phyloP scores from a whole-genome alignment of 352 stramenopile species.

The Phytophthora crassamura region DNA sequence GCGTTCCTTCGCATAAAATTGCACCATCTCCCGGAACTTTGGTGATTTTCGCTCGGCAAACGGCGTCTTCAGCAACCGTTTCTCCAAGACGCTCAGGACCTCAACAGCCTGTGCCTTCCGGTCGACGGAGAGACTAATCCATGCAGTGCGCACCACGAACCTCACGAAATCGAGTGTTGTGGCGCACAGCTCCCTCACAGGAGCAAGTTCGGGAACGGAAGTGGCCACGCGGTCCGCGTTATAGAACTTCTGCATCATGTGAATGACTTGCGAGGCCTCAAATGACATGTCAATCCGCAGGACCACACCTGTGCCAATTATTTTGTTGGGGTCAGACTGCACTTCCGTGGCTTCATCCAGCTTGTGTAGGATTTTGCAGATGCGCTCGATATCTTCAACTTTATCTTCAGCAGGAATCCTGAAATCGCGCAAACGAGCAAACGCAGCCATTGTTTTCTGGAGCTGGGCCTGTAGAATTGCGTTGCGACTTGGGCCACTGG shows the following conservation, averaged over 20 bases:
- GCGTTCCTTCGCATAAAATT: constrained; percentile 11
- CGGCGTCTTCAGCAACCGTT: constrained; percentile 20
- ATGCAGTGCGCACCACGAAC: constrained; percentile 21
- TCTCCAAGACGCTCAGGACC: constrained; percentile 23
- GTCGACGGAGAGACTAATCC: constrained; percentile 15
- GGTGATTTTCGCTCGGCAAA: constrained; percentile 8
- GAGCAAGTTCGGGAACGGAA: constrained; percentile 4
- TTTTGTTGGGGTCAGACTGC: constrained; percentile 3
- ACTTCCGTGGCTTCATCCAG: constrained; percentile 5
- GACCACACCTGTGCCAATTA: constrained; percentile 7
- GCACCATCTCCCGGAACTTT: constrained; percentile 9
- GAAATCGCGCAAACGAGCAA: constrained; percentile 10
- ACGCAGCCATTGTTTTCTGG: constrained; percentile 4
- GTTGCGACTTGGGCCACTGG: neutral
- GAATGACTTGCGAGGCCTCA: constrained; percentile 20
- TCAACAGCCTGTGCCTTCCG: constrained; percentile 18
- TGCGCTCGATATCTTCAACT: constrained; percentile 10
- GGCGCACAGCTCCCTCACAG: constrained; percentile 18
- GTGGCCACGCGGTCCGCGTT: constrained; percentile 10
- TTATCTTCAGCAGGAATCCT: neutral
- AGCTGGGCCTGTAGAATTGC: neutral
- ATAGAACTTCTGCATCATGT: constrained; percentile 37
- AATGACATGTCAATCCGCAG: constrained; percentile 4
- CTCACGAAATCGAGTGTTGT: constrained; percentile 15
- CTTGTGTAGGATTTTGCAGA: constrained; percentile 17